Evolutionary conservation across 1,284 basidiomycete species (phyloP), one percentile per base, ranked within the genome.

Genomic region (Lignosus rhinocerotis): DNA sequence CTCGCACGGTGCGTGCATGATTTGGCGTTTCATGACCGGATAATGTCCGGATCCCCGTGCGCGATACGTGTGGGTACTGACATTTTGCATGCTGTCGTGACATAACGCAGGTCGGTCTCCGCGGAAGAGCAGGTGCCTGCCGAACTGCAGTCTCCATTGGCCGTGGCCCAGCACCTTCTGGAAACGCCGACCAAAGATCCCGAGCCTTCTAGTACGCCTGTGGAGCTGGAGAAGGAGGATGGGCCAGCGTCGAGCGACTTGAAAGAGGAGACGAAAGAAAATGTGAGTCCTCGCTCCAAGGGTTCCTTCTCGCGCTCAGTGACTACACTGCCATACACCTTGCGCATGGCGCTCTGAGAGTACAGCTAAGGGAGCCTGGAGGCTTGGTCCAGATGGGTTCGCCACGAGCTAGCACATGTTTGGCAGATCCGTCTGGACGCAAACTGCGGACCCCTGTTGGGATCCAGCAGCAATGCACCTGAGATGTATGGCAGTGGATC

Each of bases 121-220:
- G 81, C 83, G 59, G 70, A 76, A 54, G 84, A 85, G 45, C 71
- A 75, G 36, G 73, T 90, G 33, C 88, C 88, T 31, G 76, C 79
- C 44, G 83, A 85, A 62, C 76, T 93, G 55, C 82, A 76, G 65
- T 69, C 70, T n/a, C 86, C 90, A 31, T 72, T 88, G 52, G 89
- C 82, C 9, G 77, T 89, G 62, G 81, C 89, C 14, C 78, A 82
- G 60, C 73, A 82, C 63, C 71, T 90, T 53, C 70, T 85, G 59
- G 83, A 86, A 65, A 72, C 66, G 11, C 51, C 63, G 14, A 69
- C 55, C 33, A 62, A 55, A 54, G 68, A 60, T 51, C 59, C 70
- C 63, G 59, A 70, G 45, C 65, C 55, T 53, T 60, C 60, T 53
- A 67, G 69, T 51, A 64, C 66, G 50, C 63, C 68, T 53, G 73